A percentile compares a stretch with the other conserved stretches of the same genome.
Conservation (phyloP, 108 stramenopile species). For the Pseudonitzschia pungens region DNA sequence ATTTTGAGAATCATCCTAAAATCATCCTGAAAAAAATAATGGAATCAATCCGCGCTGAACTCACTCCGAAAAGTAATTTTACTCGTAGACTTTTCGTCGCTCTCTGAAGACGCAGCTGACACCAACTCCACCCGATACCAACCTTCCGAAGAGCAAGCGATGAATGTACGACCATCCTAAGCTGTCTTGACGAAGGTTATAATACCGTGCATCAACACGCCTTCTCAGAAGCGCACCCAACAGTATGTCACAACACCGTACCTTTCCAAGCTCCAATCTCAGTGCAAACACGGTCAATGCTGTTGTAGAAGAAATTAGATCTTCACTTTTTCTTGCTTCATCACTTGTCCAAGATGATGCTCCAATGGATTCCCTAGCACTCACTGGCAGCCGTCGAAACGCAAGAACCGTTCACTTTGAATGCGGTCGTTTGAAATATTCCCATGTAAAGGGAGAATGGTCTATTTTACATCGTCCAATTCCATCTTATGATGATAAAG, state of each 20-base stretch:
- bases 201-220: too few species aligned
- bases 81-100: too few species aligned
- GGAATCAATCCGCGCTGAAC: too few species aligned
- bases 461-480: slow-evolving; percentile 1
- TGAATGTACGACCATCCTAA: too few species aligned
- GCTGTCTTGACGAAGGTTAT: too few species aligned
- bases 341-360: slow-evolving; percentile 1
- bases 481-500: not conserved
- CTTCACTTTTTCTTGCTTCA: slow-evolving; percentile 16
- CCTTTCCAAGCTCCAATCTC: not conserved
- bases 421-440: slow-evolving; percentile 20
- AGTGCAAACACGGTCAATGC: not conserved
- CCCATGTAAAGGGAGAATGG: slow-evolving; percentile 16
- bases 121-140: too few species aligned
- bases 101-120: too few species aligned
- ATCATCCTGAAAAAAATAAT: too few species aligned
- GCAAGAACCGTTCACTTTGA: slow-evolving; percentile 14
- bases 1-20: too few species aligned
- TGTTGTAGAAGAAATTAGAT: slow-evolving; percentile 8
- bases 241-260: not conserved
- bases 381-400: not conserved
- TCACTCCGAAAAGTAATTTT: too few species aligned
- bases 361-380: not conserved
- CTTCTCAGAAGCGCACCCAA: not conserved
- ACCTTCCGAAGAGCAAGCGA: too few species aligned